Conservation (phyloP, 345 rosid genomes). For the Pistacia integerrima region DNA sequence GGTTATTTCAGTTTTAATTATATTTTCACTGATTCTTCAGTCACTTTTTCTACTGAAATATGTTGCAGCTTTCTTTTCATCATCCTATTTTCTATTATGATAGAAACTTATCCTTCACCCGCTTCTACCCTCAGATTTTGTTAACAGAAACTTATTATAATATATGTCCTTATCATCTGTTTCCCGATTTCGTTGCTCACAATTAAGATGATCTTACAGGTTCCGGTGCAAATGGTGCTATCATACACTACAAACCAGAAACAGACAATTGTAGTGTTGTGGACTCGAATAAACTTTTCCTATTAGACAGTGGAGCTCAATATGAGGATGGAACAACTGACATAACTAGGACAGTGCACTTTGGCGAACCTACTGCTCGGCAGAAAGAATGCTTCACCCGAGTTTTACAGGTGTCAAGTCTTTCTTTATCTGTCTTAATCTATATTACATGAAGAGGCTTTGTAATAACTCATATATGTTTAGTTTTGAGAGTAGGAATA, state of each 20-base stretch:
- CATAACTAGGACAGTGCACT: conserved; percentile 93
- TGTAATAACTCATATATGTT: neutral
- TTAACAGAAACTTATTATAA: neutral
- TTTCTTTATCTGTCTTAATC: conserved; percentile 8
- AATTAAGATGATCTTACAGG: conserved; percentile 44
- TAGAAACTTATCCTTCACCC: too few species aligned
- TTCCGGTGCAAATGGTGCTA: conserved; percentile 95
- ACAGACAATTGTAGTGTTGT: conserved; percentile 78
- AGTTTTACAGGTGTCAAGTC: conserved; percentile 68
- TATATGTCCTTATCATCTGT: neutral
- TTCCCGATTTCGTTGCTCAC: conserved; percentile 18
- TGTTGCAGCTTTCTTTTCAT: neutral
- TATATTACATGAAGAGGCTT: neutral
- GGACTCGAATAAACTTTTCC: conserved; percentile 69
- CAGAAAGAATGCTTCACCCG: conserved; percentile 94
- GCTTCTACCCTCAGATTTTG: too few species aligned
- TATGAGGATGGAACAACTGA: conserved; percentile 96
- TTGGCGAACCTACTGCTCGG: conserved; percentile 72
- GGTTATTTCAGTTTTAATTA: conserved; percentile 2
- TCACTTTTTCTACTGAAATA: neutral
- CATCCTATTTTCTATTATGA: neutral
- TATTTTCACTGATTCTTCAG: neutral
- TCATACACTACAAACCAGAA: conserved; percentile 93
- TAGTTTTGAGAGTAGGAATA: neutral
- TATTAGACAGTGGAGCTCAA: conserved; percentile 96